Evolutionary conservation across 371 early-diverging fungal genomes (phyloP).

Genomic region (Mortierella sp.): DNA sequence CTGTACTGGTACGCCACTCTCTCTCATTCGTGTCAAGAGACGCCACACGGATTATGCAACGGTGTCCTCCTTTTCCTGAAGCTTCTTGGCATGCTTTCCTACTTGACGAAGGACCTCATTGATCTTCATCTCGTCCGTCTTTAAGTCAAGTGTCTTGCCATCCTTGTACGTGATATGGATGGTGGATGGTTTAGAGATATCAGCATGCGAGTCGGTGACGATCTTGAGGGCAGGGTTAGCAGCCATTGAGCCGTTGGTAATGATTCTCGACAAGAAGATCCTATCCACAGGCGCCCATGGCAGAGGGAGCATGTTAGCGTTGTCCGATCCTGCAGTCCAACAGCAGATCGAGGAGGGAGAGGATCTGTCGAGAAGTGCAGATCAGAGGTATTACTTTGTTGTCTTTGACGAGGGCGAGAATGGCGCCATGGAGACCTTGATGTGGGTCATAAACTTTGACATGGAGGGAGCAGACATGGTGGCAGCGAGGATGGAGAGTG

Average conservation of each 20-base stretch:
- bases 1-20: too few species aligned
- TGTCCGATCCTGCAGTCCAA: too few species aligned
- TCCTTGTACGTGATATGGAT: conserved; percentile 67
- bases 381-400: conserved; percentile 38
- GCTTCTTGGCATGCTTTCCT: conserved; percentile 67
- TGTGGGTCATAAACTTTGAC: conserved; percentile 50
- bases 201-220: conserved; percentile 58
- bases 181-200: conserved; percentile 59
- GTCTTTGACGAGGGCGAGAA: conserved; percentile 50
- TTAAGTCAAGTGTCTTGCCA: conserved; percentile 64
- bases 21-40: too few species aligned
- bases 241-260: conserved; percentile 62
- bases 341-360: too few species aligned
- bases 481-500: background rate
- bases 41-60: too few species aligned
- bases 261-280: conserved; percentile 68
- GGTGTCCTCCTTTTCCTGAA: conserved; percentile 71
- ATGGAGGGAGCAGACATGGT: conserved; percentile 44
- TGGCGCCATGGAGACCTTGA: conserved; percentile 54
- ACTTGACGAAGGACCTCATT: conserved; percentile 63
- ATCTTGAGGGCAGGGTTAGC: conserved; percentile 67
- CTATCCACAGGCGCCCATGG: conserved; percentile 33
- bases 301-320: too few species aligned
- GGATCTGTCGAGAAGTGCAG: too few species aligned
- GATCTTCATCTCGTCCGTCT: conserved; percentile 63